Percentiles rank a stretch among this genome's conserved stretches.
Conservation (phyloP, 1,284 basidiomycete species). For the Sphagnurus paluster region DNA sequence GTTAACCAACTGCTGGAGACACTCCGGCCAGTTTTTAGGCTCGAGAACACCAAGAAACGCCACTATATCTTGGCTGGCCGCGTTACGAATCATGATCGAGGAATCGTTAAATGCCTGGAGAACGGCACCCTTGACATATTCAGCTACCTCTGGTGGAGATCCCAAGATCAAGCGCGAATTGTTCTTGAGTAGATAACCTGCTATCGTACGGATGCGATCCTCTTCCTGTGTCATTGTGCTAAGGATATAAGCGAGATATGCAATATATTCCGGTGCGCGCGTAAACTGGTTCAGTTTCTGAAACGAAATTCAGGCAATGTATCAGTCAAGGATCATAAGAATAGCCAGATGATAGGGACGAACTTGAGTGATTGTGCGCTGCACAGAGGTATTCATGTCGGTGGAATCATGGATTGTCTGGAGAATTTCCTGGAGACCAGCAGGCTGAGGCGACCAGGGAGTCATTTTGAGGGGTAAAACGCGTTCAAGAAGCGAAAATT, state of each 20-base stretch:
- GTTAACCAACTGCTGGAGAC: slow-evolving; percentile 79
- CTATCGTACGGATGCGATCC: slow-evolving; percentile 90
- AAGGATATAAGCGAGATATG: slow-evolving; percentile 94
- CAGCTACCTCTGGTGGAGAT: slow-evolving; percentile 65
- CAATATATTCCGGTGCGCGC: slow-evolving; percentile 90
- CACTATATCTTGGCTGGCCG: slow-evolving; percentile 89
- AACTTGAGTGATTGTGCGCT: slow-evolving; percentile 77
- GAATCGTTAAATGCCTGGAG: slow-evolving; percentile 80
- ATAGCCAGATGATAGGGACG: slow-evolving; percentile 25
- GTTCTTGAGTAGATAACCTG: slow-evolving; percentile 97
- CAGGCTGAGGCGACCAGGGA: slow-evolving; percentile 73
- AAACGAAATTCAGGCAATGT: slow-evolving; percentile 23
- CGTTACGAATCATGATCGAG: slow-evolving; percentile 86
- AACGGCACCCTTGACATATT: slow-evolving; percentile 83
- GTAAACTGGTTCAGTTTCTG: slow-evolving; percentile 91
- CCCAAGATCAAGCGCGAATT: slow-evolving; percentile 75
- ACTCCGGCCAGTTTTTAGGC: slow-evolving; percentile 91
- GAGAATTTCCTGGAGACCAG: slow-evolving; percentile 81
- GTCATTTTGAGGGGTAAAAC: slow-evolving; percentile 37
- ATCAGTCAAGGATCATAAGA: slow-evolving; percentile 16
- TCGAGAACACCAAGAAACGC: slow-evolving; percentile 84
- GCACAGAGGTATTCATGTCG: slow-evolving; percentile 68
- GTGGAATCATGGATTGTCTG: slow-evolving; percentile 86
- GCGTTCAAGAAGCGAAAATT: slow-evolving; percentile 27
- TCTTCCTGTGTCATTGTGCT: slow-evolving; percentile 81